A percentile compares a stretch with the other conserved stretches of the same genome.
These are phyloP conservation scores for Pelargonium fulgidum DNA, from an alignment of 441 rosid genomes.

Conservation along the genomic window DNA sequence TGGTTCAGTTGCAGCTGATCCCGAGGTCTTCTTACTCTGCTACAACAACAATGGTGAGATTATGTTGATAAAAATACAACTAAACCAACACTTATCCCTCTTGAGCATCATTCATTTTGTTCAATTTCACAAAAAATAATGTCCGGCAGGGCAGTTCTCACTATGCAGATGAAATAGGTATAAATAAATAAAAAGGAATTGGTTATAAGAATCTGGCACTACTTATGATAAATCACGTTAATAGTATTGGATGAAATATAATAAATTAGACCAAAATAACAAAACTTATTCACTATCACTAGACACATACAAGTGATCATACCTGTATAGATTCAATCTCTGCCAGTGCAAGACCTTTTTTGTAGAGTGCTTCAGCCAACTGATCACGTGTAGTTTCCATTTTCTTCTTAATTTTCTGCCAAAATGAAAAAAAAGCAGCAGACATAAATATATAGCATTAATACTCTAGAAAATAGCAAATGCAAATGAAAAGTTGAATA, in stretches of 20 bases:
- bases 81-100: too few species aligned
- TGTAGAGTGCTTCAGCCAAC: conserved; percentile 73
- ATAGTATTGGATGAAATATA: background rate
- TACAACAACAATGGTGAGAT: conserved; percentile 6
- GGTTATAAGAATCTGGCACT: too few species aligned
- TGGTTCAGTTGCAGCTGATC: conserved; percentile 30
- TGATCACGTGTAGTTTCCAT: conserved; percentile 85
- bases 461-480: background rate
- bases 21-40: conserved; percentile 34
- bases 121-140: too few species aligned
- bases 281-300: background rate
- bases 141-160: too few species aligned
- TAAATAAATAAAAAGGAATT: too few species aligned
- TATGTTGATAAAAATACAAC: background rate
- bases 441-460: background rate
- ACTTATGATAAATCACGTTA: background rate
- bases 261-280: background rate
- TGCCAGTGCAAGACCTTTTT: conserved; percentile 73
- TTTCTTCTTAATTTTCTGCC: conserved; percentile 70
- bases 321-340: conserved; percentile 63
- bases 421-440: background rate
- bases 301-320: conserved; percentile 12
- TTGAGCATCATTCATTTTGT: too few species aligned
- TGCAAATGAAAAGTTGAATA: background rate
- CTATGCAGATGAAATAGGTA: too few species aligned